Conservation (phyloP, 106 monocot genomes). For the Gastrodia elata region DNA sequence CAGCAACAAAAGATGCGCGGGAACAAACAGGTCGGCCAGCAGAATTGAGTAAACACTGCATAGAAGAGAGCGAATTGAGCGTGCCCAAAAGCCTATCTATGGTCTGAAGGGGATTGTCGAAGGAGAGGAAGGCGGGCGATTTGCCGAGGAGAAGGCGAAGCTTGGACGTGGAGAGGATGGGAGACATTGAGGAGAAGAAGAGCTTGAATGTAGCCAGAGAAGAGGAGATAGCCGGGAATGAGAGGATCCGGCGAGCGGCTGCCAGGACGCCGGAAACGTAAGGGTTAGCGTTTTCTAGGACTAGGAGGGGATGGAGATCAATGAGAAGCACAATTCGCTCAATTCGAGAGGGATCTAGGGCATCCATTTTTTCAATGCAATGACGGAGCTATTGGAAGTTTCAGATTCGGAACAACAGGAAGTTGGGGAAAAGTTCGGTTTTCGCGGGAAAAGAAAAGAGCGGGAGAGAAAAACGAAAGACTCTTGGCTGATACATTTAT, state of each 20-base stretch:
- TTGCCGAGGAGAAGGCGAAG: slow-evolving; percentile 40
- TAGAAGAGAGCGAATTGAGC: slow-evolving; percentile 21
- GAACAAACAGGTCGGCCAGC: not conserved
- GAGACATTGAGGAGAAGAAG: slow-evolving; percentile 81
- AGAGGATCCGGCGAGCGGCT: slow-evolving; percentile 29
- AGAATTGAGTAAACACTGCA: not conserved
- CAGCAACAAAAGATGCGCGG: slow-evolving; percentile 31
- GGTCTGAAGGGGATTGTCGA: slow-evolving; percentile 29
- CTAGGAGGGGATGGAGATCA: slow-evolving; percentile 52
- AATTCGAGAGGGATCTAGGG: slow-evolving; percentile 10
- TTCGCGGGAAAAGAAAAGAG: no score
- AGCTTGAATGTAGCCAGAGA: slow-evolving; percentile 48
- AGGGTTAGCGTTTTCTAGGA: slow-evolving; percentile 7
- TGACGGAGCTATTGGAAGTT: no score
- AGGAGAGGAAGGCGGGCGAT: slow-evolving; percentile 19
- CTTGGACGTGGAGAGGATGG: slow-evolving; percentile 53
- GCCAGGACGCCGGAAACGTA: slow-evolving; percentile 20
- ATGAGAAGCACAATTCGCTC: slow-evolving; percentile 54
- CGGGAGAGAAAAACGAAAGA: no score
- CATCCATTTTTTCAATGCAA: slow-evolving; percentile 8
- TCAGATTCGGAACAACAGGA: no score
- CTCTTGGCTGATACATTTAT: no score
- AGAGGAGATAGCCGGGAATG: slow-evolving; percentile 22
- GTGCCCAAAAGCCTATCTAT: slow-evolving; percentile 26
- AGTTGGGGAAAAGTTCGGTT: no score